Base-by-base conservation (phyloP, 1,284 basidiomycete species). In the Ceratobasidium sp. region DNA sequence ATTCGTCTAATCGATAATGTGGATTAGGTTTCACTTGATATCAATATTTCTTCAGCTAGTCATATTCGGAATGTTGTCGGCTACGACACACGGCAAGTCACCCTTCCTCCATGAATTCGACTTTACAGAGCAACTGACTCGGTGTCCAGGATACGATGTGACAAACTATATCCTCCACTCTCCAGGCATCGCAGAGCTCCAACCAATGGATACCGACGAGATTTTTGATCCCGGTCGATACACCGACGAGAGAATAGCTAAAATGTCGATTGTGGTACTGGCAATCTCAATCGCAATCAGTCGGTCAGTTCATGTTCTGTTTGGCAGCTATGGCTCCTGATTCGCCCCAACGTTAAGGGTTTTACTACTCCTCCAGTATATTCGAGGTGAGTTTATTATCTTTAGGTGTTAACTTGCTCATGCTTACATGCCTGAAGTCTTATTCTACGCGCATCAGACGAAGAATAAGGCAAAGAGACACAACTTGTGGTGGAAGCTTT, bases 81-180 rank as follows among this genome's bases (percentile, higher is more conserved):
- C 65, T 7, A 69, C 65, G 4, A 69, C 65, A 1, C 29, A 24
- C 15, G 50, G 65, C 54, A 51, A 4, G 29, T 6, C n/a, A n/a
- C n/a, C n/a, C n/a, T n/a, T n/a, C n/a, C n/a, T n/a, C n/a, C n/a
- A n/a, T n/a, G n/a, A n/a, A n/a, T n/a, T n/a, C n/a, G n/a, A n/a
- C n/a, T n/a, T n/a, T 41, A 41, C 36, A 41, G 11, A 41, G 6
- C 11, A 41, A 41, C 36, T 41, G 11, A 5, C 11, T 11, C 11
- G 36, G 11, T 5, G 4, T 5, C 3, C 27, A 69, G 65, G 65
- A 0, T 69, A 44, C 36, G 65, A 69, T 36, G 41, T 69, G 1
- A 69, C 65, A 56, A 56, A 51, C 36, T 69, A 69, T 44, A 69
- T 69, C 22, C 31, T 36, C 2, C 65, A 57, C 17, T 69, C 65